These are phyloP conservation scores for Gamarada debralockiae DNA, from an alignment of 495 filamentous ascomycete genomes.

Conservation along the genomic window DNA sequence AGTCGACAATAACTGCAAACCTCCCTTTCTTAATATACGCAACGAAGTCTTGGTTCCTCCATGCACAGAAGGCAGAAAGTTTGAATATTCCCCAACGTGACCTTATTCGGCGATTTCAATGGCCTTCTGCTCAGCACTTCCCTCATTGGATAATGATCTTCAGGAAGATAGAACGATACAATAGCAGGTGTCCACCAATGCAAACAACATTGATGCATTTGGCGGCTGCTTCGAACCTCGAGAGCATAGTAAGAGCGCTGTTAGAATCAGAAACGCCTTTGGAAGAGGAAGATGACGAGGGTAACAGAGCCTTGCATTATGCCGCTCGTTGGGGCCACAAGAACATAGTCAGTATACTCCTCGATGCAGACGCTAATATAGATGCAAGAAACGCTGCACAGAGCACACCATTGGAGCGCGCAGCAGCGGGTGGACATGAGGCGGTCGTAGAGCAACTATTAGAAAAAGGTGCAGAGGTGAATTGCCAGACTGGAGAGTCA, in stretches of 20 bases:
- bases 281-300: conserved; percentile 1
- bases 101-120: conserved; percentile 6
- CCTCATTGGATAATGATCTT: conserved; percentile 7
- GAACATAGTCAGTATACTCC: conserved; percentile 11
- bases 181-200: not conserved
- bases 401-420: conserved; percentile 5
- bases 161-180: not conserved
- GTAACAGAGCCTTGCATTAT: conserved; percentile 18
- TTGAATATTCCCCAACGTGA: too few species aligned
- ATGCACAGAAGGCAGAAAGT: too few species aligned
- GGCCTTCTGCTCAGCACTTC: not conserved
- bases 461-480: conserved; percentile 6
- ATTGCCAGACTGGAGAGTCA: not conserved
- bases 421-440: conserved; percentile 3
- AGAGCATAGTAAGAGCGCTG: conserved; percentile 1
- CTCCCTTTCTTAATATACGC: too few species aligned
- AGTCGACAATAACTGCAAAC: not conserved
- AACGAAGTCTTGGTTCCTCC: too few species aligned
- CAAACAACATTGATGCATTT: conserved; percentile 6
- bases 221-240: conserved; percentile 7
- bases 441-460: conserved; percentile 6
- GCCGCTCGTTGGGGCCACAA: conserved; percentile 5
- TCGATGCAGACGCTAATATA: conserved; percentile 13
- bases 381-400: conserved; percentile 24
- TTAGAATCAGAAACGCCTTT: not conserved